phyloP scores from a whole-genome alignment of 306 rosid genomes.

The Medicago truncatula region MtrunA17r5.0-ANR NC_053043.1:3491001-3491500 shows the following conservation, averaged over 20 bases:
- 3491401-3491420: neutral
- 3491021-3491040: neutral
- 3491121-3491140: slow-evolving; percentile 20
- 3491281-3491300: neutral
- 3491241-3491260: slow-evolving; percentile 35
- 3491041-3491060: neutral
- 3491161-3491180: slow-evolving; percentile 66
- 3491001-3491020: slow-evolving; percentile 3
- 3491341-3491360: slow-evolving; percentile 9
- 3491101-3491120: neutral
- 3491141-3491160: slow-evolving; percentile 33
- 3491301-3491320: neutral
- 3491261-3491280: slow-evolving; percentile 4
- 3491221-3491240: slow-evolving; percentile 81
- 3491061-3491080: neutral
- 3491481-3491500: slow-evolving; percentile 68
- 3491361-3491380: neutral
- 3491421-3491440: neutral
- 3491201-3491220: slow-evolving; percentile 48
- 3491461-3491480: slow-evolving; percentile 40
- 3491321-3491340: slow-evolving; percentile 7
- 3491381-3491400: neutral
- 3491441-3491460: neutral
- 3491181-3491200: slow-evolving; percentile 77
- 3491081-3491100: neutral